phyloP scores from a whole-genome alignment of 2,329 filamentous ascomycete genomes.

The Fusarium nelsonii region DNA sequence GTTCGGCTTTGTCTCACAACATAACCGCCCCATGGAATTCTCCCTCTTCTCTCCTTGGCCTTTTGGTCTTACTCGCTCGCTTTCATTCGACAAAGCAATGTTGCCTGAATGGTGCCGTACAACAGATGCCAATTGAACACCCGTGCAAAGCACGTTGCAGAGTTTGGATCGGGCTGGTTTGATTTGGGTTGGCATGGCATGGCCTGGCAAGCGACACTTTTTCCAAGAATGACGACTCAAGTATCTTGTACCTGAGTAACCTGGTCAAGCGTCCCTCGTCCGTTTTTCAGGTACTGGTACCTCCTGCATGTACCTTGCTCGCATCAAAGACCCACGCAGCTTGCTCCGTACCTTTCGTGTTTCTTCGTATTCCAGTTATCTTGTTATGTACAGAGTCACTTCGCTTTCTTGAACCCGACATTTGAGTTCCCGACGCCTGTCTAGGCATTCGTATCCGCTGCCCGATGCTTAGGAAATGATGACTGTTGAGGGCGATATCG shows the following conservation, averaged over 20 bases:
- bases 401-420: conserved; percentile 22
- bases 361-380: conserved; percentile 43
- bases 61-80: neutral
- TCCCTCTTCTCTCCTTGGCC: conserved; percentile 3
- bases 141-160: conserved; percentile 22
- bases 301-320: conserved; percentile 5
- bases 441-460: conserved; percentile 35
- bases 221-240: neutral
- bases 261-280: conserved; percentile 28
- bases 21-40: neutral
- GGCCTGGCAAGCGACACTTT: conserved; percentile 12
- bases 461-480: conserved; percentile 26
- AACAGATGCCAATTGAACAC: conserved; percentile 16
- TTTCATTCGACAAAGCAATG: conserved; percentile 27
- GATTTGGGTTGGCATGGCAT: no score
- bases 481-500: conserved; percentile 9
- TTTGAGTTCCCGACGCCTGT: conserved; percentile 23
- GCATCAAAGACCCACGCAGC: conserved; percentile 38
- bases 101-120: conserved; percentile 15
- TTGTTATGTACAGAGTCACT: conserved; percentile 28
- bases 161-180: conserved; percentile 17
- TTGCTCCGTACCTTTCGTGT: conserved; percentile 43
- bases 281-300: conserved; percentile 42
- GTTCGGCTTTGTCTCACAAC: conserved; percentile 31
- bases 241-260: conserved; percentile 20